phyloP scores from a whole-genome alignment of 257 asterid genomes.

The Gentiana straminea region DNA sequence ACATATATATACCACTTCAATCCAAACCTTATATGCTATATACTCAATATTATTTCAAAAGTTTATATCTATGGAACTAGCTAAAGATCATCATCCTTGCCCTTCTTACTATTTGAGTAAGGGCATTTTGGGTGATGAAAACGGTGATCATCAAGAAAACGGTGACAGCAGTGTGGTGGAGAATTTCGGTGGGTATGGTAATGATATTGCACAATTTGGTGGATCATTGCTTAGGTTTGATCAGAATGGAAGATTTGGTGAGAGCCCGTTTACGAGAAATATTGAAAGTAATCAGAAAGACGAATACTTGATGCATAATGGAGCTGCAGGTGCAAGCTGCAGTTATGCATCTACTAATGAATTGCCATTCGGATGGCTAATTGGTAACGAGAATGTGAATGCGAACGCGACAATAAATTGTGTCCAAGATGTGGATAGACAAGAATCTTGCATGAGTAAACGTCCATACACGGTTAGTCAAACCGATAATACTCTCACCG shows the following conservation, averaged over 20 bases:
- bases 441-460: slow-evolving; percentile 33
- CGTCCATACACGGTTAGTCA: slow-evolving; percentile 45
- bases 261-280: slow-evolving; percentile 23
- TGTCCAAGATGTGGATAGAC: slow-evolving; percentile 19
- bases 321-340: slow-evolving; percentile 11
- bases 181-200: slow-evolving; percentile 40
- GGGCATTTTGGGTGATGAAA: slow-evolving; percentile 15
- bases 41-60: background rate
- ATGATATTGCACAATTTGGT: slow-evolving; percentile 15
- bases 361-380: slow-evolving; percentile 38
- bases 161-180: slow-evolving; percentile 21
- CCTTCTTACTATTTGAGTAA: slow-evolving; percentile 40
- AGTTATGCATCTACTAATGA: slow-evolving; percentile 20
- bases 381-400: slow-evolving; percentile 19
- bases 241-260: slow-evolving; percentile 23
- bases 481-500: too few relatives aligned
- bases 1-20: slow-evolving; percentile 12
- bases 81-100: slow-evolving; percentile 36
- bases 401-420: slow-evolving; percentile 10
- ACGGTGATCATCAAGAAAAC: slow-evolving; percentile 11
- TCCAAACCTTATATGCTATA: slow-evolving; percentile 5
- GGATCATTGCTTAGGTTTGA: slow-evolving; percentile 60
- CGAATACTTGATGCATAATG: slow-evolving; percentile 29
- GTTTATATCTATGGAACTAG: slow-evolving; percentile 35
- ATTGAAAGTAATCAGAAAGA: slow-evolving; percentile 25